Conservation (phyloP, 2,329 filamentous ascomycete species). For the Lasiodiplodia theobromae region DNA sequence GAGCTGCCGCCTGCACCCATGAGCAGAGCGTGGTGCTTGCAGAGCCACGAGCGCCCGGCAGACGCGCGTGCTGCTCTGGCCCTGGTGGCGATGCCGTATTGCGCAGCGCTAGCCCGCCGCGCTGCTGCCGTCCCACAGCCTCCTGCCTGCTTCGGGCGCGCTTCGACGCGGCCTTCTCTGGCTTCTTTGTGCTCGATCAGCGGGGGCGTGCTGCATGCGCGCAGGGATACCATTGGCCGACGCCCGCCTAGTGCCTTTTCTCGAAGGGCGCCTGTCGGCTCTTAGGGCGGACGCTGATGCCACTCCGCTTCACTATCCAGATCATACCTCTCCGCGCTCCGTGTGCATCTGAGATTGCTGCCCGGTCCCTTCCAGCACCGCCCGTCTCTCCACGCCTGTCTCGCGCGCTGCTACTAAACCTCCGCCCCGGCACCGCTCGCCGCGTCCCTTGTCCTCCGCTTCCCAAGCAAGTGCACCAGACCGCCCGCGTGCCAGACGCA, state of each 20-base stretch:
- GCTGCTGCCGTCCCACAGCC: constrained; percentile 23
- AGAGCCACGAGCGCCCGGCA: constrained; percentile 22
- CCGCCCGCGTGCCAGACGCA: background rate
- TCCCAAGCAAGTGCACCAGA: constrained; percentile 3
- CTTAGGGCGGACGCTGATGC: constrained; percentile 27
- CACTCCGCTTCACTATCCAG: constrained; percentile 27
- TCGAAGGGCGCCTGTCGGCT: constrained; percentile 25
- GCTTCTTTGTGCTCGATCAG: constrained; percentile 26
- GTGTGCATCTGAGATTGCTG: constrained; percentile 28
- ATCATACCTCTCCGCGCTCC: constrained; percentile 25
- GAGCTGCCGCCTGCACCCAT: background rate
- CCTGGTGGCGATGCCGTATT: constrained; percentile 19
- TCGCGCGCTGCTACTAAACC: constrained; percentile 19
- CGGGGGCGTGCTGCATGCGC: constrained; percentile 17
- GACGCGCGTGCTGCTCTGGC: constrained; percentile 22
- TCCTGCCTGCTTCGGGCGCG: constrained; percentile 25
- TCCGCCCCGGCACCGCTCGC: constrained; percentile 24
- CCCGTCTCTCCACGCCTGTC: constrained; percentile 22
- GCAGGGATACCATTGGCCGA: constrained; percentile 13
- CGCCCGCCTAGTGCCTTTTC: constrained; percentile 21
- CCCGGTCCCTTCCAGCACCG: constrained; percentile 26
- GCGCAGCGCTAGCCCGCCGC: constrained; percentile 7
- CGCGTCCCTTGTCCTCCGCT: constrained; percentile 24
- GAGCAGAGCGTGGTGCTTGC: constrained; percentile 1
- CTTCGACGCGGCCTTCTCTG: constrained; percentile 27